These are phyloP conservation scores for Tolypocladium pustulatum DNA, from an alignment of 2,329 filamentous ascomycete species.

Conservation along the genomic window DNA sequence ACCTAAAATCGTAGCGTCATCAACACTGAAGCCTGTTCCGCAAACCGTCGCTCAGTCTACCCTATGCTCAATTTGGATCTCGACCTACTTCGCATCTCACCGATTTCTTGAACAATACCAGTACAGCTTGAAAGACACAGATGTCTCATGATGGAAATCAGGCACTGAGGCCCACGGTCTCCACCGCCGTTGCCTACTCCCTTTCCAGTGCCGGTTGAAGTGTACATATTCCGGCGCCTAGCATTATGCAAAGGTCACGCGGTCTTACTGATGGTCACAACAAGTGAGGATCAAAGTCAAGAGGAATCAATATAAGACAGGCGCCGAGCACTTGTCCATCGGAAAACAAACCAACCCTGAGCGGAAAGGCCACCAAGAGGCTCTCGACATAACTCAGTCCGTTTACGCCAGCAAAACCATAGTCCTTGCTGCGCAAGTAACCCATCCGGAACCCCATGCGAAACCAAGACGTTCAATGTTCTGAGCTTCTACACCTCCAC, in stretches of 20 bases:
- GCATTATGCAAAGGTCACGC: not conserved
- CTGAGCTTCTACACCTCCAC: not conserved
- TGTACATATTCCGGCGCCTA: not conserved
- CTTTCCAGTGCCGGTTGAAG: not conserved
- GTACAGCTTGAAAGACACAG: no score
- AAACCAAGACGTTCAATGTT: not conserved
- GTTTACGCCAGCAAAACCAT: constrained; percentile 1
- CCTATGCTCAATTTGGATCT: not conserved
- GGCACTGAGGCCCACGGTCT: not conserved
- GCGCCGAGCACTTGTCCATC: no score
- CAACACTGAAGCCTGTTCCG: not conserved
- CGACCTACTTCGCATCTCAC: not conserved
- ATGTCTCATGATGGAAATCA: not conserved
- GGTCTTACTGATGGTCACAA: not conserved
- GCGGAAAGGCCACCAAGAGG: not conserved
- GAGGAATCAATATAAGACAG: not conserved
- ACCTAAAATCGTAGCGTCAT: not conserved
- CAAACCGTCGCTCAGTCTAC: no score
- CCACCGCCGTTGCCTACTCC: no score
- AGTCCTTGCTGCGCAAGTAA: not conserved
- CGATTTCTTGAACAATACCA: not conserved
- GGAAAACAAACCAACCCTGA: not conserved
- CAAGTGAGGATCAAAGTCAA: not conserved
- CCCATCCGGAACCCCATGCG: not conserved
- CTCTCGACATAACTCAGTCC: not conserved